A percentile compares a stretch with the other conserved stretches of the same genome.
phyloP scores from a whole-genome alignment of 306 rosid genomes.

The Lathyrus sativus region DNA sequence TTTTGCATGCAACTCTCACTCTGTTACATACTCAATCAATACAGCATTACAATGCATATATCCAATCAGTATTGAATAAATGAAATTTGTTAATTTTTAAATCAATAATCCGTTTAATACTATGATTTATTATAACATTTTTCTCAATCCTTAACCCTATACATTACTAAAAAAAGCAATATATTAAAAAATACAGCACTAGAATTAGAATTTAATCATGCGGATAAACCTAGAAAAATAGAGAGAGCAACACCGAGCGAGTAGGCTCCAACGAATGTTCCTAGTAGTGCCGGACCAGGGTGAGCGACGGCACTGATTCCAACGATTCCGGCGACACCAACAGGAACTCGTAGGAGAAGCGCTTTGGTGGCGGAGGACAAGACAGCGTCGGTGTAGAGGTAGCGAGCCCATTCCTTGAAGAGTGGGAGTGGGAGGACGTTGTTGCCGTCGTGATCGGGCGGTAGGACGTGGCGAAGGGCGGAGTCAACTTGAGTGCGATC shows the following conservation, averaged over 20 bases:
- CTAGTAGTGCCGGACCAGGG: slow-evolving; percentile 49
- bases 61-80: too few relatives aligned
- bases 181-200: not conserved
- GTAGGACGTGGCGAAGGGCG: slow-evolving; percentile 50
- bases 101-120: too few relatives aligned
- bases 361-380: slow-evolving; percentile 53
- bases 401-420: slow-evolving; percentile 73
- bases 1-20: too few relatives aligned
- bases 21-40: too few relatives aligned
- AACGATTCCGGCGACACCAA: slow-evolving; percentile 71
- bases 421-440: slow-evolving; percentile 35
- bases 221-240: slow-evolving; percentile 55
- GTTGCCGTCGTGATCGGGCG: not conserved
- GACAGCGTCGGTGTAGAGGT: slow-evolving; percentile 58
- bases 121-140: too few relatives aligned
- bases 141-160: too few relatives aligned
- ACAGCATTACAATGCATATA: too few relatives aligned
- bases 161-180: not conserved
- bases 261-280: slow-evolving; percentile 65
- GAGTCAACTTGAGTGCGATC: slow-evolving; percentile 63
- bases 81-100: too few relatives aligned
- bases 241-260: slow-evolving; percentile 66
- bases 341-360: slow-evolving; percentile 58
- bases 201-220: slow-evolving; percentile 17
- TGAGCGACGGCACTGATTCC: slow-evolving; percentile 66